phyloP scores from a whole-genome alignment of 2,329 filamentous ascomycete genomes.

The Botrytis medusae region DNA sequence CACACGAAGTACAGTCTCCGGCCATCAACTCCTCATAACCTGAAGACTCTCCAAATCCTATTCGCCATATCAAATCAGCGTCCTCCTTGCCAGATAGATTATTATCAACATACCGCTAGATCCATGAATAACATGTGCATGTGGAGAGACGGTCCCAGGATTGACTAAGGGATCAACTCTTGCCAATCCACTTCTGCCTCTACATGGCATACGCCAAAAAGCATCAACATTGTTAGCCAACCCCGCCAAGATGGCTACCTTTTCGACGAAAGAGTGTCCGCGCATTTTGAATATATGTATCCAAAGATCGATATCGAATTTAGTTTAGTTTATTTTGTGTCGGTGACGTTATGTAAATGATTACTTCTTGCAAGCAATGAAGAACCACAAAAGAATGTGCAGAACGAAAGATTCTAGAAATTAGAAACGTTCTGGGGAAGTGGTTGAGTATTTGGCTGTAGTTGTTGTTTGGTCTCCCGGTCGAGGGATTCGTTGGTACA shows the following conservation, averaged over 20 bases:
- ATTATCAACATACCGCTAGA: constrained; percentile 61
- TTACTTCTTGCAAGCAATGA: not conserved
- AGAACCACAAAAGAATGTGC: constrained; percentile 8
- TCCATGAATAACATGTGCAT: constrained; percentile 75
- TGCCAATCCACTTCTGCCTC: constrained; percentile 64
- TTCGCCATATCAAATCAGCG: not conserved
- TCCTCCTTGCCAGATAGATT: constrained; percentile 21
- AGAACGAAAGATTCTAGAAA: not conserved
- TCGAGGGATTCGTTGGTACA: not conserved
- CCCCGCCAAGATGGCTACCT: not conserved
- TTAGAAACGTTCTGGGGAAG: not conserved
- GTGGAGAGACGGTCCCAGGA: constrained; percentile 55
- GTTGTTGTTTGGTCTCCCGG: not conserved
- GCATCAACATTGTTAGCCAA: constrained; percentile 48
- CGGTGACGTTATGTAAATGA: not conserved
- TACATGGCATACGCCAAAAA: constrained; percentile 91
- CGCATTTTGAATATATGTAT: constrained; percentile 13
- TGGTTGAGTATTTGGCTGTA: not conserved
- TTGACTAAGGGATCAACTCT: constrained; percentile 76
- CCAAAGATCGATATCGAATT: not conserved
- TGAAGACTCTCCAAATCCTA: constrained; percentile 65
- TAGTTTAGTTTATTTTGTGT: not conserved
- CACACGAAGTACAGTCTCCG: constrained; percentile 65
- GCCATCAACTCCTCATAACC: constrained; percentile 56
- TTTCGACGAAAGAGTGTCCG: constrained; percentile 8